phyloP scores from a whole-genome alignment of 805 yeast genomes.

The Grigorovia yakushimaensis region DNA sequence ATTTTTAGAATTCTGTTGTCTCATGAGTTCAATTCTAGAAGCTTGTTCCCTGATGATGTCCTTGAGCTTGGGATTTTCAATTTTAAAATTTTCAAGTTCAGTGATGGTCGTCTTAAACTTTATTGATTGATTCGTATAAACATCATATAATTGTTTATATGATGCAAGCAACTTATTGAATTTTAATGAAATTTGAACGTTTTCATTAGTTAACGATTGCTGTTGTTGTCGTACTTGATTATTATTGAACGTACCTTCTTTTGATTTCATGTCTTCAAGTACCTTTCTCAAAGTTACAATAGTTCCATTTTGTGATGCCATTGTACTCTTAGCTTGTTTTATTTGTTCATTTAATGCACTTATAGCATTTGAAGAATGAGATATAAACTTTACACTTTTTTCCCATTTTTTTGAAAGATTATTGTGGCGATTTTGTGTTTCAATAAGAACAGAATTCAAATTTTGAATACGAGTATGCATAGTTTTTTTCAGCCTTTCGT shows the following conservation, averaged over 20 bases:
- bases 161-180: constrained; percentile 2
- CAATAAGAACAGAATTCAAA: constrained; percentile 4
- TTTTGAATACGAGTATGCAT: constrained; percentile 7
- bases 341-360: not conserved
- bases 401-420: not conserved
- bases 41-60: constrained; percentile 1
- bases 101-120: not conserved
- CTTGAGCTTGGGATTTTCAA: not conserved
- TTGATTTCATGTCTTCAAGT: not conserved
- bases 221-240: not conserved
- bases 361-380: constrained; percentile 3
- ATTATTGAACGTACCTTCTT: not conserved
- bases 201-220: not conserved
- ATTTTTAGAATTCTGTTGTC: not conserved
- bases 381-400: not conserved
- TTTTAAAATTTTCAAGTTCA: not conserved
- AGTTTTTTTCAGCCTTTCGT: constrained; percentile 1
- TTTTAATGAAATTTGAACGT: not conserved
- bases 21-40: not conserved
- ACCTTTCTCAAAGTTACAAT: not conserved
- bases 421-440: not conserved
- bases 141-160: not conserved
- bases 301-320: not conserved
- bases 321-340: no score
- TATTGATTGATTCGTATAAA: not conserved